Evolutionary conservation across 352 stramenopile genomes (phyloP), one percentile per base, ranked within the genome.

Genomic region (Globisporangium acanthophoron): DNA sequence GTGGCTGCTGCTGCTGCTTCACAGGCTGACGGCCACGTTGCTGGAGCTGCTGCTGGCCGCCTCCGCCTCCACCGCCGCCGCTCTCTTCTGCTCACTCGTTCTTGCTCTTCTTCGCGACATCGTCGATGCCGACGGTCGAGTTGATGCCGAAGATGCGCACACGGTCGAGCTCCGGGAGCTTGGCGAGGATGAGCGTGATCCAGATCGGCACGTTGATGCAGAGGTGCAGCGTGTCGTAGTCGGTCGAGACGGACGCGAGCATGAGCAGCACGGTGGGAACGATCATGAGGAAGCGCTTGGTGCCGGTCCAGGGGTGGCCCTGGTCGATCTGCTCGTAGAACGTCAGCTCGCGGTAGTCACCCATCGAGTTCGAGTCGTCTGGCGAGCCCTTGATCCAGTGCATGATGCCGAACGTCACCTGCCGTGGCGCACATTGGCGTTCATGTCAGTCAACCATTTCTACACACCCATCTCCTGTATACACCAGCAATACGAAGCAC

Each of bases 121-220:
- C 93, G 74, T 98, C 93, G 70, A 98, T 98, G 53, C 94, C 94
- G 39, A 96, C 87, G 21, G 95, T 98, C 49, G 84, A 89, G 75
- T 98, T 98, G 71, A 98, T 98, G 44, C 95, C 95, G 58, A 98
- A 96, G 68, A 98, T 90, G 55, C 95, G 85, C 52, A 98, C 95
- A 55, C 93, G 91, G 67, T 98, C 92, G 61, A 98, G 92, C 61
- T 91, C 85, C 6, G 89, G 90, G 47, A 98, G 65, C 71, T 98
- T 98, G 51, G 88, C 89, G 47, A 98, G 62, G 48, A 98, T 93
- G 31, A 94, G 74, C 54, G 96, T 82, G 6, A 71, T 71, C 90
- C 91, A 98, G 55, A 98, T 87, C 39, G 87, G 74, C 52, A 97
- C 80, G 78, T 98, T 98, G 59, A 96, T 82, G 56, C 91, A 63